Percentiles rank a stretch among this genome's conserved stretches.
Conservation (phyloP, 495 filamentous ascomycete species). For the Emericellopsis terricola region DNA sequence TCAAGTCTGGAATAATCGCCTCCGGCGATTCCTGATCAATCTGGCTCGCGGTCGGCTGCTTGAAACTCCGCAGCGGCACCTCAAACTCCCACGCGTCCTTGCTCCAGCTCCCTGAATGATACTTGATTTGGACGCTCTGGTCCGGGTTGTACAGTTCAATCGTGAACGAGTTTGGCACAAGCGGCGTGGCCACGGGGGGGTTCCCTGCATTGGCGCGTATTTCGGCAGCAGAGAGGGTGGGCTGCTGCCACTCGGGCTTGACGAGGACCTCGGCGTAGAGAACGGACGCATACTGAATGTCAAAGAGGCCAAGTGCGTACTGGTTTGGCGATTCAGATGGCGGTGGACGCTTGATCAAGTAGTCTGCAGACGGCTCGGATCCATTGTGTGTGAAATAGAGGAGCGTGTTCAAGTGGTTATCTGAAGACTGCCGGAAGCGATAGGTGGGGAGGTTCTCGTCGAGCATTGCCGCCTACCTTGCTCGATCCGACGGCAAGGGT, state of each 20-base stretch:
- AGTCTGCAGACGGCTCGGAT: slow-evolving; percentile 59
- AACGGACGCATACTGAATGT: slow-evolving; percentile 62
- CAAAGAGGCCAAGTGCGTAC: slow-evolving; percentile 73
- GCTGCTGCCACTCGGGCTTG: slow-evolving; percentile 67
- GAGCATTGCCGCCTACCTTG: no score
- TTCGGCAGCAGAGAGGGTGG: slow-evolving; percentile 60
- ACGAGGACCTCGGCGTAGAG: slow-evolving; percentile 79
- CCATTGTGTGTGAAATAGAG: slow-evolving; percentile 67
- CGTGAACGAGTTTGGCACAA: slow-evolving; percentile 59
- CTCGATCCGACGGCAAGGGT: no score
- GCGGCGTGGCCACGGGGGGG: slow-evolving; percentile 53
- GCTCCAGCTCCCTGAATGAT: slow-evolving; percentile 59
- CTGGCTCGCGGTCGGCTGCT: slow-evolving; percentile 52
- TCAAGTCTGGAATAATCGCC: slow-evolving; percentile 45
- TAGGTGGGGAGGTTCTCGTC: slow-evolving; percentile 80
- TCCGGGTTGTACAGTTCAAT: slow-evolving; percentile 92
- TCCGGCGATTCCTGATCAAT: slow-evolving; percentile 61
- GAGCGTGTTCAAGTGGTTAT: slow-evolving; percentile 30
- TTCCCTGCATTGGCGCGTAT: slow-evolving; percentile 43
- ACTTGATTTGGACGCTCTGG: slow-evolving; percentile 53
- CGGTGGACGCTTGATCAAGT: slow-evolving; percentile 54
- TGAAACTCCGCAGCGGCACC: slow-evolving; percentile 74
- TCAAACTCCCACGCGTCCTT: slow-evolving; percentile 79
- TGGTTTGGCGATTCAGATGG: slow-evolving; percentile 53
- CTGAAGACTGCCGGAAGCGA: slow-evolving; percentile 18